Evolutionary conservation across 129 eudicot genomes (phyloP), one percentile per base, ranked within the genome.

Genomic region (Pittosporum tobira): DNA sequence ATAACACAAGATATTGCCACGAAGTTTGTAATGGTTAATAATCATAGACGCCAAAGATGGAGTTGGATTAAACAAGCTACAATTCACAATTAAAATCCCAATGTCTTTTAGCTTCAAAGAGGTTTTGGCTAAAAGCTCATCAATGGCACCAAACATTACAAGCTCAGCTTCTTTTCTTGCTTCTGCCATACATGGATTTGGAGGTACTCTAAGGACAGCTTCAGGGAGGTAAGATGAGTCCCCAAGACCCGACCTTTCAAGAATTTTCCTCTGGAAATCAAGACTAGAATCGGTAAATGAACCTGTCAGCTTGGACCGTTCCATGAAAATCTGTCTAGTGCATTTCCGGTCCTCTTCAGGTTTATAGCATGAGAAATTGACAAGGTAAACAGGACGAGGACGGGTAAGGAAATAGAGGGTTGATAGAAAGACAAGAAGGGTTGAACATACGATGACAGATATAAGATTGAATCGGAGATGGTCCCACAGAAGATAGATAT

Each of bases 121-220:
- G 0, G 94, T 88, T 66, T 88, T 88, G 2, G 71, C 81, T 30
- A 88, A 70, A 3, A 88, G 81, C 67, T 84, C 94, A 23, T 88
- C 96, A 28, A 88, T 81, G 6, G 94, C 96, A 71, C 96, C 96
- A 61, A 80, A 84, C 94, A 88, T 88, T 10, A 88, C 94, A 2
- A 68, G 38, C n/a, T 88, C 96, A 0, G 96, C 96, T 24, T 88
- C 96, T 62, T 81, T 88, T 72, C 96, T 78, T 6, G 96, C 96
- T 70, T 83, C 94, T 6, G 75, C 86, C 94, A 88, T 88, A 42
- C 84, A 80, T 1, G 96, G 94, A 50, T 81, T 88, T 2, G 96
- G 94, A 8, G 96, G 96, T 12, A 80, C 84, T 23, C 78, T 49
- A 21, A 83, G 70, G 6, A 88, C 88, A 8, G 94, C 96, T 53